Base-by-base conservation (phyloP, 495 filamentous ascomycete species). In the Neurospora sp. region DNA sequence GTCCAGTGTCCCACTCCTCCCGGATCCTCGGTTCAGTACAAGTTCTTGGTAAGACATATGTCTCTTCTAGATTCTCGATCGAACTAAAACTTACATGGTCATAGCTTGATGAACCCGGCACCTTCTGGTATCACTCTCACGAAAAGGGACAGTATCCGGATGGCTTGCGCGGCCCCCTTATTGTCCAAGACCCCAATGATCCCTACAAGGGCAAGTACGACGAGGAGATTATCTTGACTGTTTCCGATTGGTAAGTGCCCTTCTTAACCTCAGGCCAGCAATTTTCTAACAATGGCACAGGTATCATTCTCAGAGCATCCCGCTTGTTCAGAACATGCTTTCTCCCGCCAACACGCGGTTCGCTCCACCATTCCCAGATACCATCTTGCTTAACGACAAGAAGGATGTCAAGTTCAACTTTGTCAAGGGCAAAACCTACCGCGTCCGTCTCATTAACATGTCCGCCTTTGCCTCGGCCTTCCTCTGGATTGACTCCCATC, bases 91-190 rank as follows among this genome's bases (percentile, higher is more conserved):
- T 40, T 74, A 80, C 20, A 79, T 48, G 22, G 65, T 69, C 9
- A 42, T 78, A 92, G 79, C 81, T 85, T 12, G 85, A 92, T 73
- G 85, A 89, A 71, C 83, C 88, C 35, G 92, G 92, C 18, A 92
- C 91, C 0, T 94, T 90, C 73, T 94, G 92, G 92, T 94, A 93
- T 75, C 92, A 94, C 79, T 93, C 90, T n/a, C 92, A 94, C 76
- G 85, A 87, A 65, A 83, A 85, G 76, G 87, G 86, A 1, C 91
- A 93, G 78, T 94, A 93, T 72, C 91, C 92, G 1, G 93, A 96
- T 78, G 93, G 93, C 22, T 84, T 92, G 61, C 89, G 91, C 18
- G 91, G 91, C 3, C 86, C 91, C 0, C 76, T 96, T 41, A 89
- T 95, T 61, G 85, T 96, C 40, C 87, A 93, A 71, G 91, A 94